Evolutionary conservation across 768 basidiomycete genomes (phyloP).

Genomic region (Leccinum longicurvipes): DNA sequence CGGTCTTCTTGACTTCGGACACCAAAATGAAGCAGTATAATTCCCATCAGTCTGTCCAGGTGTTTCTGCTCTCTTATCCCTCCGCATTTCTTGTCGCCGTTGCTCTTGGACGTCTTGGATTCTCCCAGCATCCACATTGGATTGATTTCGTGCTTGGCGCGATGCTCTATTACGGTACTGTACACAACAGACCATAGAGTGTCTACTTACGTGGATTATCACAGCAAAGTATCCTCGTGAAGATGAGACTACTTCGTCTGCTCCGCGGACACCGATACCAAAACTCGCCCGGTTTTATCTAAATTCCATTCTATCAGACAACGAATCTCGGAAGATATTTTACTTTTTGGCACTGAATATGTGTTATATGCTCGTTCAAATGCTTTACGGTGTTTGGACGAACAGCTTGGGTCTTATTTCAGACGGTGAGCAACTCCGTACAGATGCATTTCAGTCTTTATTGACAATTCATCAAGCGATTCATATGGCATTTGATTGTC

Average conservation of each 20-base stretch:
- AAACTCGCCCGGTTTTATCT: constrained; percentile 66
- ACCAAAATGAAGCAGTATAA: constrained; percentile 46
- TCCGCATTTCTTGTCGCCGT: constrained; percentile 45
- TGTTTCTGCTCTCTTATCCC: constrained; percentile 59
- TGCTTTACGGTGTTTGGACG: constrained; percentile 97
- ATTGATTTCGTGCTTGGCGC: constrained; percentile 56
- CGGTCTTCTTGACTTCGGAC: constrained; percentile 59
- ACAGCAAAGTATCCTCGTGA: constrained; percentile 53
- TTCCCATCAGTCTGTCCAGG: constrained; percentile 49
- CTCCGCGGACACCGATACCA: constrained; percentile 51
- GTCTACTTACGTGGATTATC: constrained; percentile 6
- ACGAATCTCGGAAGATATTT: constrained; percentile 92
- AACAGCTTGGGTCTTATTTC: constrained; percentile 96
- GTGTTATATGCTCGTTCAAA: constrained; percentile 95
- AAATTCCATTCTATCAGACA: constrained; percentile 87
- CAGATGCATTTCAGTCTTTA: neutral
- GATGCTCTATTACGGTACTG: constrained; percentile 64
- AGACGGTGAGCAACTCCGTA: constrained; percentile 63
- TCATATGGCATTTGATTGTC: constrained; percentile 99
- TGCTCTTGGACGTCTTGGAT: constrained; percentile 58
- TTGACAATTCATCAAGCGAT: constrained; percentile 61
- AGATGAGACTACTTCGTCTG: constrained; percentile 39
- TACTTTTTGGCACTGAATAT: constrained; percentile 95
- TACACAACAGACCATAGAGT: neutral
- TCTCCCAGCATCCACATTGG: constrained; percentile 57